phyloP scores from a whole-genome alignment of 768 basidiomycete genomes.

The Ramaria sp. region DNA sequence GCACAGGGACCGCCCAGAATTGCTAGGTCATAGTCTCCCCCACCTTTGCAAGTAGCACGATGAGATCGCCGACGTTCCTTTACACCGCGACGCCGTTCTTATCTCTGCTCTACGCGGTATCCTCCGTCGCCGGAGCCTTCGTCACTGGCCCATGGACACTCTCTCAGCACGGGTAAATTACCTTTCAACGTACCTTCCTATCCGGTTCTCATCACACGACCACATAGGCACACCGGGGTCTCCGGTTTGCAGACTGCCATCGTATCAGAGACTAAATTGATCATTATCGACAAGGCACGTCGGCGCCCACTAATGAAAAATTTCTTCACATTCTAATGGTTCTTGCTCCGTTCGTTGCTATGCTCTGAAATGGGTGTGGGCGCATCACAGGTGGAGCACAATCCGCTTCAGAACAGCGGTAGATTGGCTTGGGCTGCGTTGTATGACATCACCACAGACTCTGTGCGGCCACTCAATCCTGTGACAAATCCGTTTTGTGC shows the following conservation, averaged over 20 bases:
- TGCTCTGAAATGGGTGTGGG: too few species aligned
- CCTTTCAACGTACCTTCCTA: not conserved
- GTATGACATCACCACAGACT: constrained; percentile 1
- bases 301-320: too few species aligned
- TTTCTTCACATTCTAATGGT: too few species aligned
- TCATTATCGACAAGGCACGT: constrained; percentile 1
- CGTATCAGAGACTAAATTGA: not conserved
- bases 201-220: not conserved
- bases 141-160: constrained; percentile 5
- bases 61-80: too few species aligned
- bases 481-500: constrained; percentile 1
- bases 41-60: too few species aligned
- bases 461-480: not conserved
- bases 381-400: constrained; percentile 1
- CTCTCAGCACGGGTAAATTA: constrained; percentile 3
- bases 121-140: too few species aligned
- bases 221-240: not conserved
- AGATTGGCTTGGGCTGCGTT: not conserved
- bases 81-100: not conserved
- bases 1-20: too few species aligned
- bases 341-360: not conserved
- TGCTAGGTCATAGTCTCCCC: too few species aligned
- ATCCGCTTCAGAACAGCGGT: not conserved
- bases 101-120: not conserved
- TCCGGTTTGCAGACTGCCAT: not conserved